phyloP scores from a whole-genome alignment of 208 protist species.

The Spongospora subterranea region DNA sequence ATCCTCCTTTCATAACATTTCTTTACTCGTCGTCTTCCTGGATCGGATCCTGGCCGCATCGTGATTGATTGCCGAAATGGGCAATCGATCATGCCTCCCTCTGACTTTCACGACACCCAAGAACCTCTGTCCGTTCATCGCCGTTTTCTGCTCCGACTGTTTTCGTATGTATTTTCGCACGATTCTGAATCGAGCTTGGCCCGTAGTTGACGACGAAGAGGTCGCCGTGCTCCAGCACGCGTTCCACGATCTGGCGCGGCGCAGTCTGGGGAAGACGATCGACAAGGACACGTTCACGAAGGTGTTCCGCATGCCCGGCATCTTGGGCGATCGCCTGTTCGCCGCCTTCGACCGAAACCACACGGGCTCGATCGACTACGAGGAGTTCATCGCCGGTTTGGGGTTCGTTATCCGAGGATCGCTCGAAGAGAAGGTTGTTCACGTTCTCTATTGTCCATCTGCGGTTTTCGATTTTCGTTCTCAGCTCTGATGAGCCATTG shows the following conservation, averaged over 20 bases:
- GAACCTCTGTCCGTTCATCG: no score
- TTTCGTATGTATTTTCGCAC: no score
- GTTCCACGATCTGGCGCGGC: conserved; percentile 22
- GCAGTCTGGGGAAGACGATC: conserved; percentile 29
- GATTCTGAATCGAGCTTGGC: no score
- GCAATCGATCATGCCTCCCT: no score
- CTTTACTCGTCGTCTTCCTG: no score
- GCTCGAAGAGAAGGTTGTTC: neutral
- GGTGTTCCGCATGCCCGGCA: conserved; percentile 36
- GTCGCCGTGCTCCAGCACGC: neutral
- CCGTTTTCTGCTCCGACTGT: no score
- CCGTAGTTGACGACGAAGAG: conserved; percentile 46
- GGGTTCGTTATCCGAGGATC: neutral
- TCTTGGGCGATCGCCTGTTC: conserved; percentile 53
- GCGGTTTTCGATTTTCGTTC: neutral
- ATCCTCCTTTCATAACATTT: no score
- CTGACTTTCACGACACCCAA: no score
- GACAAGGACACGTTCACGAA: conserved; percentile 50
- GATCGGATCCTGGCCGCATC: no score
- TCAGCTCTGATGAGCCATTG: neutral
- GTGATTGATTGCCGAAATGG: no score
- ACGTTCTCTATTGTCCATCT: neutral
- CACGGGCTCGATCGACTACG: conserved; percentile 7
- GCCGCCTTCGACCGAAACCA: conserved; percentile 26
- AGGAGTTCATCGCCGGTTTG: conserved; percentile 42